Base-by-base conservation (phyloP, 495 filamentous ascomycete genomes). In the Niebla homalea region DNA sequence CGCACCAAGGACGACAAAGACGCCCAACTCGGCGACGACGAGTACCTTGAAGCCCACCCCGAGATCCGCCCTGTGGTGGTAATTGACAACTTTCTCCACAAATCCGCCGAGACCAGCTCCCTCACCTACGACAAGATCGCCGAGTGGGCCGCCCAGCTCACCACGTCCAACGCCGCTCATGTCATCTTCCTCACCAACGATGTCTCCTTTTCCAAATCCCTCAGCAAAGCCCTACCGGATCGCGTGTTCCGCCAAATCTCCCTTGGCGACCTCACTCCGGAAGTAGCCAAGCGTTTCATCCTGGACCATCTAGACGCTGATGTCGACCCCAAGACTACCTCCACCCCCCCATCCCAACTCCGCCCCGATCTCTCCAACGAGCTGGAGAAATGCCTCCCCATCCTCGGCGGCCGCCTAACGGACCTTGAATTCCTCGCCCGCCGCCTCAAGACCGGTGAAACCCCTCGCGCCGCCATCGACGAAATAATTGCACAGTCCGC, bases 151-250 rank as follows among this genome's bases (percentile, higher is more conserved):
- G 87, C 93, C 4, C 72, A 78, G 0, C 69, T 97, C n/a, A 87
- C 88, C 0, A 81, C 84, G 4, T 75, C 78, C n/a, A 95, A 96
- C 54, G 76, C 94, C 39, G 93, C 92, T 2, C 92, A 97, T 63
- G 90, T 98, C 53, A 83, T 98, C 42, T 95, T 97, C 70, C 73
- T 98, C n/a, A 94, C 90, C 0, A 86, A 85, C 55, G 93, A 98
- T 54, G 76, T 87, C 2, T 85, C 88, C 2, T 95, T 84, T 64
- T 79, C 84, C 14, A 98, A 98, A 58, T 82, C 85, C 6, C 73
- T 98, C 2, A 81, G 84, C 60, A 90, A 85, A 63, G 81, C 87
- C 0, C 73, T 98, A 15, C 92, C 92, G 0, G 90, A 94, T 58
- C 81, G 90, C 16, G 85, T 96, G 22, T 90, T 95, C 72, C 81